These are phyloP conservation scores for Cercospora nicotianae DNA, from an alignment of 2,329 filamentous ascomycete species.

Conservation along the genomic window DNA sequence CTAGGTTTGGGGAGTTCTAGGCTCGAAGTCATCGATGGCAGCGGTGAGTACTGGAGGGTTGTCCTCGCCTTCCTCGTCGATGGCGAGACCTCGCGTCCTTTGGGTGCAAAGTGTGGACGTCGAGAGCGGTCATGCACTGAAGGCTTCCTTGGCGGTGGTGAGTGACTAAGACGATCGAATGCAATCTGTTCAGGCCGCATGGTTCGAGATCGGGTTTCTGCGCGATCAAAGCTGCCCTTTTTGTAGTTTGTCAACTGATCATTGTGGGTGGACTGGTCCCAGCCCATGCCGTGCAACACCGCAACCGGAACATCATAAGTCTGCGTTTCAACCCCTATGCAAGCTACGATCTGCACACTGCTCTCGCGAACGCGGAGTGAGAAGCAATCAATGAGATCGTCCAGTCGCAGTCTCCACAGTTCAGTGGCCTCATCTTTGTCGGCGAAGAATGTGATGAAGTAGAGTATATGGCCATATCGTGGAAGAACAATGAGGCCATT, in stretches of 20 bases:
- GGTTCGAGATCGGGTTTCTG: neutral
- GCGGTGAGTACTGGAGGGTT: neutral
- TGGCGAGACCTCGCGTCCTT: neutral
- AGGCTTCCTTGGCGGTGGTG: slow-evolving; percentile 1
- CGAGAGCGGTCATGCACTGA: neutral
- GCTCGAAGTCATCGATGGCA: slow-evolving; percentile 32
- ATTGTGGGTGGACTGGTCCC: slow-evolving; percentile 13
- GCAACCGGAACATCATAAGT: slow-evolving; percentile 25
- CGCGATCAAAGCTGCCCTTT: neutral
- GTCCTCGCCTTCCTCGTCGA: neutral
- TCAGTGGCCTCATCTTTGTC: slow-evolving; percentile 23
- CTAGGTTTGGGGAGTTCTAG: slow-evolving; percentile 31
- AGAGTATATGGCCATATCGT: slow-evolving; percentile 21
- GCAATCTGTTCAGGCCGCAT: slow-evolving; percentile 19
- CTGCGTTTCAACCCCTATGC: slow-evolving; percentile 17
- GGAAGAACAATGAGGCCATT: slow-evolving; percentile 31
- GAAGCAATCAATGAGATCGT: slow-evolving; percentile 25
- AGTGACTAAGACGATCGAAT: slow-evolving; percentile 9
- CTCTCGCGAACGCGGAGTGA: slow-evolving; percentile 15
- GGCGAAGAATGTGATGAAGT: slow-evolving; percentile 28
- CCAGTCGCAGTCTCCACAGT: slow-evolving; percentile 25
- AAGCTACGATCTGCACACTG: slow-evolving; percentile 19
- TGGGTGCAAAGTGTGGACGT: neutral
- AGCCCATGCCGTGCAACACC: slow-evolving; percentile 27
- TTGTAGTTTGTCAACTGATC: neutral